Conservation (phyloP, 352 stramenopile genomes). For the Phytophthora cactorum region DNA sequence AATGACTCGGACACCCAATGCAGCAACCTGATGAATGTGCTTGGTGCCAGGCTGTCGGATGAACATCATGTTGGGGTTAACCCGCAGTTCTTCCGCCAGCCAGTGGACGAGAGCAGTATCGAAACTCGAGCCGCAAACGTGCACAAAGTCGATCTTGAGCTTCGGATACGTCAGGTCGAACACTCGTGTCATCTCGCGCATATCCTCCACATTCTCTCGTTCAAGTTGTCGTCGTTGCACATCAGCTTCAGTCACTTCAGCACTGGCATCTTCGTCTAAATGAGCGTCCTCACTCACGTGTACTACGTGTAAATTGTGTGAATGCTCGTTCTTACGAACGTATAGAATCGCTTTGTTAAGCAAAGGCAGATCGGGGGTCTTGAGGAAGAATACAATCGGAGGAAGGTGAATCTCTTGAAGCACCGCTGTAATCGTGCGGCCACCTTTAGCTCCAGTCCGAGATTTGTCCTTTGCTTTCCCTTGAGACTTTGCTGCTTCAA, state of each 20-base stretch:
- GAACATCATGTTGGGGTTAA: conserved; percentile 95
- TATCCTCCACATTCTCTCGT: conserved; percentile 57
- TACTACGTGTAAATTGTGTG: conserved; percentile 90
- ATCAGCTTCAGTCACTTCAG: conserved; percentile 49
- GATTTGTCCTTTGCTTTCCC: conserved; percentile 19
- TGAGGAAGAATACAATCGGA: conserved; percentile 93
- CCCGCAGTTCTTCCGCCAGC: conserved; percentile 70
- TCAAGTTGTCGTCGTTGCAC: conserved; percentile 39
- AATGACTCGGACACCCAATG: conserved; percentile 90
- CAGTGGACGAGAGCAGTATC: conserved; percentile 89
- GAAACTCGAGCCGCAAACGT: conserved; percentile 68
- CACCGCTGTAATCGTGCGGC: conserved; percentile 67
- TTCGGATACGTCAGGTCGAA: conserved; percentile 94
- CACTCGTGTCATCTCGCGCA: conserved; percentile 77
- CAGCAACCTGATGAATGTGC: conserved; percentile 90
- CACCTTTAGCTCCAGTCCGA: conserved; percentile 67
- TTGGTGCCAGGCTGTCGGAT: conserved; percentile 90
- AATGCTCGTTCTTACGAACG: conserved; percentile 92
- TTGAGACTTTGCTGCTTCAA: conserved; percentile 27
- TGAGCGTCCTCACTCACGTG: conserved; percentile 68
- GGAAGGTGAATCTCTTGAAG: conserved; percentile 75
- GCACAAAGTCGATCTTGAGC: conserved; percentile 90
- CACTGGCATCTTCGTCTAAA: conserved; percentile 32
- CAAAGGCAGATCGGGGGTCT: conserved; percentile 84
- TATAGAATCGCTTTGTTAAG: conserved; percentile 96